Evolutionary conservation across 1,284 basidiomycete species (phyloP).

Genomic region (Sphagnurus paluster): DNA sequence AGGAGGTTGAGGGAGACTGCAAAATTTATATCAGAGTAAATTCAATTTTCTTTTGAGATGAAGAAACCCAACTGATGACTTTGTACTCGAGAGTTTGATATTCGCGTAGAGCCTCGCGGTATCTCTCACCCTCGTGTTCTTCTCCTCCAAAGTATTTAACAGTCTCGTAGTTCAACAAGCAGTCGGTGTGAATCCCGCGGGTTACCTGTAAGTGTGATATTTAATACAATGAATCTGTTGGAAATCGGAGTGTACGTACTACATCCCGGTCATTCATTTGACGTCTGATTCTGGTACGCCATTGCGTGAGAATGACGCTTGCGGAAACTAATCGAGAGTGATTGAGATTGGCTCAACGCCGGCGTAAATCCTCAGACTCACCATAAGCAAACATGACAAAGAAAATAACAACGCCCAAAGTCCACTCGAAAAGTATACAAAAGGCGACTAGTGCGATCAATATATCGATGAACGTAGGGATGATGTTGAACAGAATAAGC

Average conservation of each 20-base stretch:
- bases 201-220: slow-evolving; percentile 44
- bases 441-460: slow-evolving; percentile 68
- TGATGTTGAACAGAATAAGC: slow-evolving; percentile 76
- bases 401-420: slow-evolving; percentile 69
- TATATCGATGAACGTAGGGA: slow-evolving; percentile 82
- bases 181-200: slow-evolving; percentile 79
- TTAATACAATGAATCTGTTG: not conserved
- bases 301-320: slow-evolving; percentile 67
- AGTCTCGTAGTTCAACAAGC: slow-evolving; percentile 80
- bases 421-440: slow-evolving; percentile 65
- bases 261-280: slow-evolving; percentile 79
- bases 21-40: slow-evolving; percentile 10
- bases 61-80: slow-evolving; percentile 57
- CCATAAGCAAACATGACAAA: slow-evolving; percentile 77
- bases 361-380: slow-evolving; percentile 29
- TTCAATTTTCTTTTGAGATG: slow-evolving; percentile 9
- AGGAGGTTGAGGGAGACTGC: slow-evolving; percentile 70
- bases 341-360: slow-evolving; percentile 13
- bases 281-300: slow-evolving; percentile 70
- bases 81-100: slow-evolving; percentile 78
- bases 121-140: slow-evolving; percentile 74
- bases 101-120: slow-evolving; percentile 69
- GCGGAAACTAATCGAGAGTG: slow-evolving; percentile 60
- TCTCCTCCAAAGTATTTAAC: slow-evolving; percentile 88
- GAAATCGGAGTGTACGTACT: slow-evolving; percentile 33